Percentiles rank a stretch among this genome's conserved stretches.
Evolutionary conservation across 768 basidiomycete genomes (phyloP).

Genomic region (Auricularia heimuer): DNA sequence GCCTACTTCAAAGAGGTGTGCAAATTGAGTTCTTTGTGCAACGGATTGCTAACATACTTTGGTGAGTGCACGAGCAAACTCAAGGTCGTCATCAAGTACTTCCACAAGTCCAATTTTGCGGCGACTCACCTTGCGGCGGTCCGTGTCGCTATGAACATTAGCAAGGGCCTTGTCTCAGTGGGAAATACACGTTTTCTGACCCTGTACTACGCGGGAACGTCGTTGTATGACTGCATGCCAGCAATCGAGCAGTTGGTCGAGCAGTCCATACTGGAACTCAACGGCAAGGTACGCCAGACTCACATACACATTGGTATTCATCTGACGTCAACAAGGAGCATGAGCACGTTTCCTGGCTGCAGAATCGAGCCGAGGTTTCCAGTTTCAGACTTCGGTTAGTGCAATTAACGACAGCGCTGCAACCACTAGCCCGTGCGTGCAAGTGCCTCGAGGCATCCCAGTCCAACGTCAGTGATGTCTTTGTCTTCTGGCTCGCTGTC

Average conservation of each 20-base stretch:
- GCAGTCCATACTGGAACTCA: neutral
- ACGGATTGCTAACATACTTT: neutral
- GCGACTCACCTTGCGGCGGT: neutral
- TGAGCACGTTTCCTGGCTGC: neutral
- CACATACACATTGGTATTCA: neutral
- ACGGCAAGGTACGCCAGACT: neutral
- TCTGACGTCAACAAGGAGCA: neutral
- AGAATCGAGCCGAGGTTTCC: neutral
- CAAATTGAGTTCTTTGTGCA: neutral
- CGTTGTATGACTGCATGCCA: neutral
- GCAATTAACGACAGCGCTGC: conserved; percentile 6
- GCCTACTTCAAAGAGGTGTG: neutral
- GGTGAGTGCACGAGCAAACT: no score
- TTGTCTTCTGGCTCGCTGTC: conserved; percentile 27
- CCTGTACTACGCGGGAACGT: neutral
- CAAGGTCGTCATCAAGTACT: neutral
- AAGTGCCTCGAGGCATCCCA: conserved; percentile 24
- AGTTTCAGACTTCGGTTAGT: neutral
- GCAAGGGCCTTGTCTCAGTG: neutral
- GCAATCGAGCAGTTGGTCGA: neutral
- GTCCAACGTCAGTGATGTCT: conserved; percentile 23
- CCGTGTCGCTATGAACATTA: neutral
- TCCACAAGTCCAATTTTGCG: neutral
- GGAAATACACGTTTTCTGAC: neutral
- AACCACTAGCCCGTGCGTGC: conserved; percentile 19